Base-by-base conservation (phyloP, 257 asterid species). In the Apocynum venetum region DNA sequence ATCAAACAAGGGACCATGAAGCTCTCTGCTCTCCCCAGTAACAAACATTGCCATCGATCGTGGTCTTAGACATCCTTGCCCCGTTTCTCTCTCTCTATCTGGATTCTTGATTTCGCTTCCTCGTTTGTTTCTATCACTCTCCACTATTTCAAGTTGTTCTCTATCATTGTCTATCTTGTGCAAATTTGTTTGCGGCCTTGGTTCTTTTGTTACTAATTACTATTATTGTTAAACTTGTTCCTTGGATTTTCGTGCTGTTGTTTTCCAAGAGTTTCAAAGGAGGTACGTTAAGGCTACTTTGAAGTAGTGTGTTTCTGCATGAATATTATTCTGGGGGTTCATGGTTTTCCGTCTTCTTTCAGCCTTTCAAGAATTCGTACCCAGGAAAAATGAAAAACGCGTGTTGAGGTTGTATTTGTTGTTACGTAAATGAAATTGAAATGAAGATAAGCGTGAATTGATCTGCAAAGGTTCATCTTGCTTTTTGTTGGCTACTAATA, bases 221-320 rank as follows among this genome's bases (percentile, higher is more conserved):
- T 38, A 36, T 12, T 61, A 4, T 51, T 46, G 17, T 75, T 76
- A 38, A 36, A 64, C 48, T 47, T 61, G 25, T 4, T 61, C 48
- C 17, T 57, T 57, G 35, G 64, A 57, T 57, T 57, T 57, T 15
- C 17, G 49, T 35, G 40, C 73, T 35, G 6, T 36, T 10, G 8
- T 19, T 8, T 8, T 12, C 55, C 6, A 40, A 40, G 51, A 53
- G 51, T 44, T 53, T n/a, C 35, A 55, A 76, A 52, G 35, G 40
- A 65, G 79, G 79, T 76, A 12, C 79, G 74, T 65, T 35, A 19
- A 20, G 8, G 57, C 72, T 75, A 20, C 12, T 43, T 12, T 2
- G 36, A 64, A 14, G n/a, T 3, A 12, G 20, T 53, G 8, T 12
- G 8, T 19, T 35, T 10, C 38, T 20, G 76, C 65, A 53, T 53